phyloP scores from a whole-genome alignment of 805 yeast genomes.

The Suhomyces xylopsoci region DNA sequence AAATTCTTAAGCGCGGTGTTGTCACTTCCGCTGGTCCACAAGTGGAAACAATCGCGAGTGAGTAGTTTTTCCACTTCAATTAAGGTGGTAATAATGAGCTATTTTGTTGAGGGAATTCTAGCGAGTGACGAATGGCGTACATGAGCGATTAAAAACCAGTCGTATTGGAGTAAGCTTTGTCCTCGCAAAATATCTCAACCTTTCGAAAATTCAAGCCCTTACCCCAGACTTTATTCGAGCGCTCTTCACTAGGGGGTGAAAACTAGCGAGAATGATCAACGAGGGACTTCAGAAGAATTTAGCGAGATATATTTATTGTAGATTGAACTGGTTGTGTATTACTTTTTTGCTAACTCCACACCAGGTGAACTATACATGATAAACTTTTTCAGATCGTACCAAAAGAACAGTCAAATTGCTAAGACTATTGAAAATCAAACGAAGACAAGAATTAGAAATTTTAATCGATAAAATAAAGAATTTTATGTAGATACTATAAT shows the following conservation, averaged over 20 bases:
- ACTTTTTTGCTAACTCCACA: background rate
- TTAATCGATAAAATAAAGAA: background rate
- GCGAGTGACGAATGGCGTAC: background rate
- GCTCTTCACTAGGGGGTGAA: background rate
- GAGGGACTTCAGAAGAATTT: background rate
- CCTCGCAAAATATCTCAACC: background rate
- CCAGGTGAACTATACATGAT: constrained; percentile 1
- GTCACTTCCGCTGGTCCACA: background rate
- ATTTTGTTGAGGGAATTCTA: background rate
- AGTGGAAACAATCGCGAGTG: background rate
- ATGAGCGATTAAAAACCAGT: background rate
- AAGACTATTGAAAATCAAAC: constrained; percentile 1
- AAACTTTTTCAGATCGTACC: background rate
- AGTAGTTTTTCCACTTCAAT: background rate
- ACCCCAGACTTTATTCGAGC: background rate
- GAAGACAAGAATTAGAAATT: background rate
- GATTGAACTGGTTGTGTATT: background rate
- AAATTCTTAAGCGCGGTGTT: background rate
- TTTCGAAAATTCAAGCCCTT: background rate
- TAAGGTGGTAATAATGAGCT: background rate
- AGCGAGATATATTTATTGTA: background rate
- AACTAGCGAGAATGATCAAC: background rate
- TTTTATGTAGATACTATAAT: background rate
- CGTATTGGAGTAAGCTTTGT: background rate
- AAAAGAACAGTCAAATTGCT: constrained; percentile 1